phyloP scores from a whole-genome alignment of 768 basidiomycete species.

The Lactarius deliciosus region DNA sequence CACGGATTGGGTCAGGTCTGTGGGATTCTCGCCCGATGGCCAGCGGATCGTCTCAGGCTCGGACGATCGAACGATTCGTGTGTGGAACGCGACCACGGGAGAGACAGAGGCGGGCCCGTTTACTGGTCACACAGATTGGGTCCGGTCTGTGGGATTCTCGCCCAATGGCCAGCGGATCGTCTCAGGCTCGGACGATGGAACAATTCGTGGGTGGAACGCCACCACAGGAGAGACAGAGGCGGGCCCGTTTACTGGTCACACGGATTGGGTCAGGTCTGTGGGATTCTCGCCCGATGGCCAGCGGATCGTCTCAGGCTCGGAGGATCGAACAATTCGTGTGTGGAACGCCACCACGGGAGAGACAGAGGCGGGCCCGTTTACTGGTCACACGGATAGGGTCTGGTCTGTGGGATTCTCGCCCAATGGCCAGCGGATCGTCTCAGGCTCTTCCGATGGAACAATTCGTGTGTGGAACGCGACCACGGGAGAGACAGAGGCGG shows the following conservation, averaged over 20 bases:
- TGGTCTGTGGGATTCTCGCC: neutral
- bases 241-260: too few species aligned
- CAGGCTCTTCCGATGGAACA: neutral
- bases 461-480: neutral
- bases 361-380: neutral
- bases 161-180: neutral
- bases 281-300: neutral
- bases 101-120: too few species aligned
- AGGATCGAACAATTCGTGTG: neutral
- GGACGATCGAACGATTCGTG: neutral
- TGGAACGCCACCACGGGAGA: neutral
- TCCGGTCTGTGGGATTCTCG: neutral
- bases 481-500: neutral
- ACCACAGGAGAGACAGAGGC: neutral
- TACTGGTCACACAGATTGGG: neutral
- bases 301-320: neutral
- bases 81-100: too few species aligned
- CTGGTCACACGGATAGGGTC: neutral
- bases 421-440: neutral
- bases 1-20: neutral
- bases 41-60: conserved; percentile 1
- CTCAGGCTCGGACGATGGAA: neutral
- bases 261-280: neutral
- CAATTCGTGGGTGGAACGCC: neutral
- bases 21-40: conserved; percentile 27